Evolutionary conservation across 2,329 filamentous ascomycete species (phyloP), one percentile per base, ranked within the genome.

Genomic region (Leptographium flavum): DNA sequence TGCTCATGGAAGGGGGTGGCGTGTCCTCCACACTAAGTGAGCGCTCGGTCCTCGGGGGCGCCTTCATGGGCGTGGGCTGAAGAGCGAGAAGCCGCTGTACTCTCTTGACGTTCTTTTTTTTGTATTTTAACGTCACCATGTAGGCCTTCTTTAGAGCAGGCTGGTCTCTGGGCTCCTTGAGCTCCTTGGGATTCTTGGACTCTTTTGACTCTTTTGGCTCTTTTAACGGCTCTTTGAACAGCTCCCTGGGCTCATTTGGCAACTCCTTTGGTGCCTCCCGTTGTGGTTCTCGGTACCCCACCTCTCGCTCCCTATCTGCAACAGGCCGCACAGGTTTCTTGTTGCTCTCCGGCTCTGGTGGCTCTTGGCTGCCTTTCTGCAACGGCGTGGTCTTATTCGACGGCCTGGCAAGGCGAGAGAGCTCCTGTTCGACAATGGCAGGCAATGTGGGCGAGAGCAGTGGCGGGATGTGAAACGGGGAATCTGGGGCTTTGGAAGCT

Each of bases 361-460:
- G 56, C 10, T 51, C 46, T 30, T 59, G 58, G 41, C 46, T 60
- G 58, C 41, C 45, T 17, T 42, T 45, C 19, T 36, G 50, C 54
- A n/a, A 46, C 22, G 8, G 55, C 54, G 39, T 4, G 13, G 23
- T 43, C 50, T 40, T 58, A 57, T 30, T 47, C 39, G 22, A 10
- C n/a, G n/a, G 11, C 17, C 57, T 62, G 46, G 62, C 60, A n/a
- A 58, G 33, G 27, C 57, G 62, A 15, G 59, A 61, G 15, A 71
- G 57, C 27, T 67, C 66, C 46, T 65, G 67, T 49, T 76, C 70
- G 0, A 78, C 59, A 17, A 68, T 56, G 0, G 70, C 61, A 1
- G 74, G 74, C 7, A 78, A 56, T 0, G 73, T 77, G 0, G 74
- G 74, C 0, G 74, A 78, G 11, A 78, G 60, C 7, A 77, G 59